Conservation (phyloP, 2,329 filamentous ascomycete species). For the Fusarium pseudonygamai region DNA sequence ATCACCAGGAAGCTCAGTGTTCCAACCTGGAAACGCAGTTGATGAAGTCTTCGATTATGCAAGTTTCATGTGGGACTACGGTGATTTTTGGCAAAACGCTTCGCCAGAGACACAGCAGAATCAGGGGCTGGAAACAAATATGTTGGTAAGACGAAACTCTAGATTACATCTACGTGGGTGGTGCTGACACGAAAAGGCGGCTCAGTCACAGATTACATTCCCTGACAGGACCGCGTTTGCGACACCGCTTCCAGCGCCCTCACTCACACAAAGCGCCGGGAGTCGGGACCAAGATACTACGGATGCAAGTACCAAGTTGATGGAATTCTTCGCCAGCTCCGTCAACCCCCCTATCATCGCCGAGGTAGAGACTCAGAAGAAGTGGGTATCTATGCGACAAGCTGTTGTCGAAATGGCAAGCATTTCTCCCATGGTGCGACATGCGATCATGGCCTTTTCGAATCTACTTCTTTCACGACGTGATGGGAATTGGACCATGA, state of each 20-base stretch:
- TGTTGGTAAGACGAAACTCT: slow-evolving; percentile 27
- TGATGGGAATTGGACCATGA: slow-evolving; percentile 46
- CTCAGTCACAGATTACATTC: slow-evolving; percentile 39
- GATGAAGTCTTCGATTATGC: slow-evolving; percentile 59
- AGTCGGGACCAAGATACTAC: slow-evolving; percentile 16
- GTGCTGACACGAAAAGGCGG: slow-evolving; percentile 13
- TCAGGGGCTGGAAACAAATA: slow-evolving; percentile 36
- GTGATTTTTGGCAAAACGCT: slow-evolving; percentile 49
- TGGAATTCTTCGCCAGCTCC: slow-evolving; percentile 60
- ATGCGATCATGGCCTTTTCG: slow-evolving; percentile 62
- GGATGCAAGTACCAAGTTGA: slow-evolving; percentile 44
- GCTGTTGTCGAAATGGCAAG: slow-evolving; percentile 59
- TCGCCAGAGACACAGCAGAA: slow-evolving; percentile 39
- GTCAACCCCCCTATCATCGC: slow-evolving; percentile 63
- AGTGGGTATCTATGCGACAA: slow-evolving; percentile 60
- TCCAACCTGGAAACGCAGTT: slow-evolving; percentile 46
- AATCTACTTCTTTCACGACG: slow-evolving; percentile 54
- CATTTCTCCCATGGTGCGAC: slow-evolving; percentile 57
- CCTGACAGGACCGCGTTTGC: slow-evolving; percentile 36
- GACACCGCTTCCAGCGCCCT: slow-evolving; percentile 34
- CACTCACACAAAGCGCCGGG: slow-evolving; percentile 33
- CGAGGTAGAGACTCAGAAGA: slow-evolving; percentile 62
- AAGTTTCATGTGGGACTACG: slow-evolving; percentile 59
- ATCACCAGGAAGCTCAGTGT: slow-evolving; percentile 40
- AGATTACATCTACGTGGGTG: no score